These are phyloP conservation scores for Talaromyces sp. DNA, from an alignment of 2,329 filamentous ascomycete genomes.

Conservation along the genomic window DNA sequence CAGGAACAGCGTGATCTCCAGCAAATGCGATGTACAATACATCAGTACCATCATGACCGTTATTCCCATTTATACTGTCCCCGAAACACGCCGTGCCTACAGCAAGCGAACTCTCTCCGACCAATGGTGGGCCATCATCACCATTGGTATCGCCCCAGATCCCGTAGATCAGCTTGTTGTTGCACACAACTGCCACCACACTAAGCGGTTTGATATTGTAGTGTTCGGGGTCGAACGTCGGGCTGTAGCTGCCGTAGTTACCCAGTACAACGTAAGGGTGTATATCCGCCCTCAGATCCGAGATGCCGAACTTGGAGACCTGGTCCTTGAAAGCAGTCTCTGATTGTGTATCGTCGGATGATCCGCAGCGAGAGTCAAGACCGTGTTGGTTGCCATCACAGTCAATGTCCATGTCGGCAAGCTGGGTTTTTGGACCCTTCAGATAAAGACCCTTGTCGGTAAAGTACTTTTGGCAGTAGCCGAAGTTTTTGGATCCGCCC, in stretches of 20 bases:
- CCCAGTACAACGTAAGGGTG: conserved; percentile 56
- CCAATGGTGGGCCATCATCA: conserved; percentile 41
- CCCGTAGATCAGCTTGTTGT: conserved; percentile 53
- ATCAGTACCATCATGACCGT: conserved; percentile 56
- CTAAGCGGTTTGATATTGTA: conserved; percentile 51
- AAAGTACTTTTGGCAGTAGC: conserved; percentile 48
- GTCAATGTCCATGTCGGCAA: conserved; percentile 59
- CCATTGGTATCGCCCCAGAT: conserved; percentile 63
- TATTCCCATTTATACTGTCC: conserved; percentile 51
- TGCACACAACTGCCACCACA: conserved; percentile 56
- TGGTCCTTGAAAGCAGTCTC: conserved; percentile 48
- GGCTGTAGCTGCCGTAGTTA: conserved; percentile 40
- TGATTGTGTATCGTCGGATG: background rate
- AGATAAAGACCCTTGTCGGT: conserved; percentile 51
- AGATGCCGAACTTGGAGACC: conserved; percentile 40
- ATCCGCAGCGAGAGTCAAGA: conserved; percentile 47
- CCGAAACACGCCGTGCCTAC: conserved; percentile 57
- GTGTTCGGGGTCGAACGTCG: conserved; percentile 42
- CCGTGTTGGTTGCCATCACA: conserved; percentile 54
- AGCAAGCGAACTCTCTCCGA: conserved; percentile 58
- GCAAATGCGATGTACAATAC: conserved; percentile 62
- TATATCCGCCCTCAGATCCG: conserved; percentile 51
- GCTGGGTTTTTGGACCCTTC: conserved; percentile 37
- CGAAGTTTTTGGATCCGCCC: conserved; percentile 18
- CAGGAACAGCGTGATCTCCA: conserved; percentile 56